Evolutionary conservation across 2,329 filamentous ascomycete species (phyloP).

Genomic region (Colletotrichum godetiae): DNA sequence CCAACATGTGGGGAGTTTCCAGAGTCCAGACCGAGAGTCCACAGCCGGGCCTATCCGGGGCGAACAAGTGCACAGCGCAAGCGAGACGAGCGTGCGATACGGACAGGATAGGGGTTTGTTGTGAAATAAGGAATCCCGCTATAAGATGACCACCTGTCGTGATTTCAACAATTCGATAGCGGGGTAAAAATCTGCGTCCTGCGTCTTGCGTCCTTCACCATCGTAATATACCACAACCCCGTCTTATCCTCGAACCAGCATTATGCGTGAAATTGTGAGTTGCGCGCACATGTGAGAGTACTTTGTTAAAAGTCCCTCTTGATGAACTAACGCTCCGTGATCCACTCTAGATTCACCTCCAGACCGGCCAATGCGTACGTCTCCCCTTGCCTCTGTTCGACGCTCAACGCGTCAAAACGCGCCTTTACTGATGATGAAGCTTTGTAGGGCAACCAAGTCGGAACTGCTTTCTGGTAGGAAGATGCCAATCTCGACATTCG

Average conservation of each 20-base stretch:
- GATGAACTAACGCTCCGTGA: conserved; percentile 56
- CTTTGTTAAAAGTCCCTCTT: conserved; percentile 30
- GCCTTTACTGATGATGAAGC: conserved; percentile 31
- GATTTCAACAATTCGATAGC: background rate
- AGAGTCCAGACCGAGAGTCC: background rate
- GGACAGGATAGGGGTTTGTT: conserved; percentile 10
- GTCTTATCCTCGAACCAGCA: background rate
- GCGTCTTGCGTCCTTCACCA: background rate
- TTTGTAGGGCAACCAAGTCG: conserved; percentile 96
- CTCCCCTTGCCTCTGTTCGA: conserved; percentile 47
- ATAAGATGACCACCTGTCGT: conserved; percentile 13
- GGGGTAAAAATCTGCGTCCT: conserved; percentile 9
- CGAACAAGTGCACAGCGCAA: background rate
- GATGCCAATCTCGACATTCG: background rate
- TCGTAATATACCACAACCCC: background rate
- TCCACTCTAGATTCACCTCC: conserved; percentile 89
- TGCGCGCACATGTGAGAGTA: background rate
- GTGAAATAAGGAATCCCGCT: conserved; percentile 4
- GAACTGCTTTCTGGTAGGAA: conserved; percentile 96
- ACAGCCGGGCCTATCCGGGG: background rate
- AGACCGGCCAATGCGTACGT: conserved; percentile 96
- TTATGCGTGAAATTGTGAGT: conserved; percentile 45
- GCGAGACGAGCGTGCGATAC: background rate
- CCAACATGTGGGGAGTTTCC: background rate
- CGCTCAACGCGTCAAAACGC: background rate